phyloP scores from a whole-genome alignment of 2,329 filamentous ascomycete genomes.

The Nigrospora oryzae region DNA sequence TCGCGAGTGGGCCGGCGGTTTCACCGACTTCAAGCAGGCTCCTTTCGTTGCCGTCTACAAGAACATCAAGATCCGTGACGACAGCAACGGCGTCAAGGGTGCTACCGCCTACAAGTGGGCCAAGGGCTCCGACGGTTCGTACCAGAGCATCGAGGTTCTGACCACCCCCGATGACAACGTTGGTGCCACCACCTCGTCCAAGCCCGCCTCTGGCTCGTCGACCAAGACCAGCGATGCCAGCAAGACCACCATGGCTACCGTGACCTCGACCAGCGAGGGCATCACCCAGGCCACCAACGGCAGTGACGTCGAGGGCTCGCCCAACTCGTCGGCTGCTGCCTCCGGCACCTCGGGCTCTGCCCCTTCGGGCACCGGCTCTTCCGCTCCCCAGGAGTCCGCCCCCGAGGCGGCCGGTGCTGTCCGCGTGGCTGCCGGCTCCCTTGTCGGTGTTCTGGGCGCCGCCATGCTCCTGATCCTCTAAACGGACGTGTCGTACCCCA shows the following conservation, averaged over 20 bases:
- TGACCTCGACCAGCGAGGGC: conserved; percentile 9
- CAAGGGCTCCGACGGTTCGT: conserved; percentile 38
- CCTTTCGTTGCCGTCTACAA: conserved; percentile 51
- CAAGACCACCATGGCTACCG: conserved; percentile 7
- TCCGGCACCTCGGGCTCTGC: conserved; percentile 3
- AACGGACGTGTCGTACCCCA: conserved; percentile 11
- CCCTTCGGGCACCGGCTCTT: conserved; percentile 2
- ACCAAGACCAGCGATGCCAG: conserved; percentile 3
- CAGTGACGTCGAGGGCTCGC: conserved; percentile 6
- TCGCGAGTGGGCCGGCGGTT: conserved; percentile 60
- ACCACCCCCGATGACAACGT: conserved; percentile 20
- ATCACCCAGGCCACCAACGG: conserved; percentile 11
- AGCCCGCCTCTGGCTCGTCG: conserved; percentile 5
- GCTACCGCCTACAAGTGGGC: conserved; percentile 44
- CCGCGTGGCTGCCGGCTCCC: conserved; percentile 17
- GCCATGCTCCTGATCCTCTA: conserved; percentile 16
- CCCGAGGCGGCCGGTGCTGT: conserved; percentile 11
- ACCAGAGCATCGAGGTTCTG: conserved; percentile 41
- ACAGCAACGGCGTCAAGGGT: conserved; percentile 37
- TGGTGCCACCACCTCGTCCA: conserved; percentile 7
- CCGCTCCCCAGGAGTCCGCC: conserved; percentile 6
- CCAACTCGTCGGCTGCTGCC: conserved; percentile 3
- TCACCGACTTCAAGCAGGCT: conserved; percentile 39
- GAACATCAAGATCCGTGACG: conserved; percentile 45
- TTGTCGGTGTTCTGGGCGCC: conserved; percentile 16